Conservation (phyloP, 176 grass and related monocot genomes). For the Elaeis guineensis region DNA sequence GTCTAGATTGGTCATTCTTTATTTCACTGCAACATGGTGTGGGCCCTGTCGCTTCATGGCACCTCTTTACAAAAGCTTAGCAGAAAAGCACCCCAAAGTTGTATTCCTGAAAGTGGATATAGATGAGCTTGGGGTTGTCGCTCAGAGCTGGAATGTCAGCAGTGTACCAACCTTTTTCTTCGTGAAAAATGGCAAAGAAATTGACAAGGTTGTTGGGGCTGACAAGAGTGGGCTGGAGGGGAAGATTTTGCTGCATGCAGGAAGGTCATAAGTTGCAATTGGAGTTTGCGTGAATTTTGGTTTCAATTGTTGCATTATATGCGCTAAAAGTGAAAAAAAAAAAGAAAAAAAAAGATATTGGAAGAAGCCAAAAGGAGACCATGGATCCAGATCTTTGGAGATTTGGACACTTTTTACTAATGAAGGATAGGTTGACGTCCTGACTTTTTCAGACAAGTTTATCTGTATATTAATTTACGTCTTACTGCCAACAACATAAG, state of each 20-base stretch:
- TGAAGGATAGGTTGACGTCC: no score
- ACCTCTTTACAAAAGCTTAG: constrained; percentile 50
- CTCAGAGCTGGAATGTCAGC: constrained; percentile 46
- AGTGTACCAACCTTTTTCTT: constrained; percentile 66
- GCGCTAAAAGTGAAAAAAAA: no score
- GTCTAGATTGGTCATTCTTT: constrained; percentile 37
- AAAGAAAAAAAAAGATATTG: no score
- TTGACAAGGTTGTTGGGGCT: constrained; percentile 56
- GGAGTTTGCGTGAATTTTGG: no score
- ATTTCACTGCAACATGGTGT: constrained; percentile 74
- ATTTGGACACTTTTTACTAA: no score
- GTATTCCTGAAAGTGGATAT: constrained; percentile 65
- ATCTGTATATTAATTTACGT: no score
- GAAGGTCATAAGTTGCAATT: no score
- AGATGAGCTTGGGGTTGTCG: constrained; percentile 34
- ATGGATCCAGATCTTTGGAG: no score
- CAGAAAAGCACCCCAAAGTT: constrained; percentile 39
- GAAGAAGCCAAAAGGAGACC: no score
- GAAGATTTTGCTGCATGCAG: constrained; percentile 38
- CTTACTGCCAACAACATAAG: no score
- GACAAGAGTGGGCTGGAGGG: constrained; percentile 49
- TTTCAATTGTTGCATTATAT: no score
- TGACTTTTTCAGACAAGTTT: no score
- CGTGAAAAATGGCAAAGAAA: constrained; percentile 46
- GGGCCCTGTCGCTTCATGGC: constrained; percentile 57